These are phyloP conservation scores for Naumovozyma castellii DNA, from an alignment of 805 yeast genomes.

Conservation along the genomic window DNA sequence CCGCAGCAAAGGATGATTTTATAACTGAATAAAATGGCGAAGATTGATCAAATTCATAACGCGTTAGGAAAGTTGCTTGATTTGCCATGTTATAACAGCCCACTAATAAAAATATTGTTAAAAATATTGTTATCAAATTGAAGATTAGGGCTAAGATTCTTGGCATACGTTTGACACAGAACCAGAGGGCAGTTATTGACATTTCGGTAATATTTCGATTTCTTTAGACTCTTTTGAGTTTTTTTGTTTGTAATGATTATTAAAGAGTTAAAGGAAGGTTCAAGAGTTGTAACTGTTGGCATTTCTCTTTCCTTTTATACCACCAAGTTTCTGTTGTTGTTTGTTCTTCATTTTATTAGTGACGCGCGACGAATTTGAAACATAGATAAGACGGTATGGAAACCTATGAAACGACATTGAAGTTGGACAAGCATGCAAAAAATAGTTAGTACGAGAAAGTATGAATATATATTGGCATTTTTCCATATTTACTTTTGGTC, in stretches of 20 bases:
- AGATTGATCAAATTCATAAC: slow-evolving; percentile 38
- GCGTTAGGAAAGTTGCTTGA: slow-evolving; percentile 42
- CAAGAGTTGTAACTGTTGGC: neutral
- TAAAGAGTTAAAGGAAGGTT: neutral
- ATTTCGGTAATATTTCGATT: neutral
- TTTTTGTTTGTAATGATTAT: neutral
- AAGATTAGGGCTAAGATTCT: slow-evolving; percentile 34
- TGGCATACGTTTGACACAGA: slow-evolving; percentile 31
- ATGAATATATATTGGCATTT: neutral
- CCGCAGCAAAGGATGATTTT: slow-evolving; percentile 28
- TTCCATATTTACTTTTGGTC: neutral
- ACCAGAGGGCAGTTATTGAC: slow-evolving; percentile 1
- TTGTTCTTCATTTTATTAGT: neutral
- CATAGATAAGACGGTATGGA: too few relatives aligned
- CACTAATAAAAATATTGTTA: slow-evolving; percentile 45
- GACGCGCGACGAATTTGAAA: slow-evolving; percentile 1
- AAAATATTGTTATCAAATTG: slow-evolving; percentile 39
- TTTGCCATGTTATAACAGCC: slow-evolving; percentile 44
- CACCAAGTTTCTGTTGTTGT: neutral
- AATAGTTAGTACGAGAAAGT: neutral
- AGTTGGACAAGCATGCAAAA: too few relatives aligned
- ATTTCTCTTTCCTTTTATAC: neutral
- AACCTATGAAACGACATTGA: neutral
- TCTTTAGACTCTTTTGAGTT: neutral
- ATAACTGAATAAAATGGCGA: slow-evolving; percentile 37